phyloP scores from a whole-genome alignment of 805 yeast species.

The Tanozyma kutaoensis region DNA sequence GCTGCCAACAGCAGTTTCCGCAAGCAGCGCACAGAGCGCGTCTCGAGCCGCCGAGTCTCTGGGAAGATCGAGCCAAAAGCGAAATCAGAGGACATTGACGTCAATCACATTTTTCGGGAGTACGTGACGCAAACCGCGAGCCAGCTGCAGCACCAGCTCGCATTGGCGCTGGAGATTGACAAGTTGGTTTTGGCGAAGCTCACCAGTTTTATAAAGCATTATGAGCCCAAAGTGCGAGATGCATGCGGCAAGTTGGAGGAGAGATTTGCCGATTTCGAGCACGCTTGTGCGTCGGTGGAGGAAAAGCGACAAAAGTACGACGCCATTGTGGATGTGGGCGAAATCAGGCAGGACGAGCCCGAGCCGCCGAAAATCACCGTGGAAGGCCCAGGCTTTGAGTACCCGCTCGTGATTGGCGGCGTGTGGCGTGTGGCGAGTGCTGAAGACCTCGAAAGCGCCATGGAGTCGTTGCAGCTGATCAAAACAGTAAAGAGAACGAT shows the following conservation, averaged over 20 bases:
- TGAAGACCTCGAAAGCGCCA: conserved; percentile 10
- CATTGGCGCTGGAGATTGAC: conserved; percentile 20
- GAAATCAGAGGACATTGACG: neutral
- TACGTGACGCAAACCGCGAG: conserved; percentile 8
- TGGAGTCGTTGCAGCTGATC: too few species aligned
- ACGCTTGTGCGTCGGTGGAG: conserved; percentile 13
- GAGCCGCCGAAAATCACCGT: too few species aligned
- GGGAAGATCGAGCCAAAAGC: neutral
- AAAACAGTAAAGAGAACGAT: conserved; percentile 20
- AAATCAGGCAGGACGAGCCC: conserved; percentile 7
- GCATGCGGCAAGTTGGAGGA: conserved; percentile 11
- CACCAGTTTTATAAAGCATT: conserved; percentile 19
- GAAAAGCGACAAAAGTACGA: conserved; percentile 14
- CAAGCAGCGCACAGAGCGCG: neutral
- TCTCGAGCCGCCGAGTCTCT: neutral
- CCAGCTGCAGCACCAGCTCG: conserved; percentile 12
- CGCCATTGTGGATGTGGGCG: conserved; percentile 18
- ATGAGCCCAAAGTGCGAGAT: conserved; percentile 19
- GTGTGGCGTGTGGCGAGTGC: conserved; percentile 5
- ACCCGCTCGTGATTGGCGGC: conserved; percentile 21
- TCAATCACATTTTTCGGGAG: neutral
- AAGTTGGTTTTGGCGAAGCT: too few species aligned
- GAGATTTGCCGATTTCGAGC: conserved; percentile 12
- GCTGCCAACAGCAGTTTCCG: conserved; percentile 12
- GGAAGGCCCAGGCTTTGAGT: conserved; percentile 6